Evolutionary conservation across 1,284 basidiomycete species (phyloP).

Genomic region (Malassezia brasiliensis): DNA sequence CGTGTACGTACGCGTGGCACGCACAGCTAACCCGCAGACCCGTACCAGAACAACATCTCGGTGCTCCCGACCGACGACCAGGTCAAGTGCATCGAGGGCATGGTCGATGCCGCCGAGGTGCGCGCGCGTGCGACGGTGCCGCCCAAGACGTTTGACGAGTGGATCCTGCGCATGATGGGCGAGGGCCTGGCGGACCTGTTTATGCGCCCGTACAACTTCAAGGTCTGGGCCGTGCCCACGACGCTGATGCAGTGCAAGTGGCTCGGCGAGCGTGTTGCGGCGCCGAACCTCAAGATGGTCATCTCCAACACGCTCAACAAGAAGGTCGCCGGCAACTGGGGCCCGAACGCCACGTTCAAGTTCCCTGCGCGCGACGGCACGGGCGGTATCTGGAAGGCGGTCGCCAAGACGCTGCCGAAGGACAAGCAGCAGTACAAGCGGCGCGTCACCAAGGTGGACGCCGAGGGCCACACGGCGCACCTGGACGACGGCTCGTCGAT

Average conservation of each 20-base stretch:
- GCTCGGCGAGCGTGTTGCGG: slow-evolving; percentile 55
- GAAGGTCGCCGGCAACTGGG: slow-evolving; percentile 54
- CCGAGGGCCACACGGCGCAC: slow-evolving; percentile 48
- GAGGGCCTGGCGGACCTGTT: slow-evolving; percentile 53
- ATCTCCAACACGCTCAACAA: slow-evolving; percentile 53
- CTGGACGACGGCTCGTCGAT: slow-evolving; percentile 51
- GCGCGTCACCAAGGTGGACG: slow-evolving; percentile 50
- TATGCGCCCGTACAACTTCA: slow-evolving; percentile 56
- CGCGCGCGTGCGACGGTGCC: slow-evolving; percentile 47
- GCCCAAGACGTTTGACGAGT: slow-evolving; percentile 51
- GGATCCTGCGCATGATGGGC: slow-evolving; percentile 54
- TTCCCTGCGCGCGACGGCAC: slow-evolving; percentile 54
- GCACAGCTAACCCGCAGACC: slow-evolving; percentile 17
- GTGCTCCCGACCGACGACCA: slow-evolving; percentile 52
- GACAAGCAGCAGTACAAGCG: slow-evolving; percentile 50
- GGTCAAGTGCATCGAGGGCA: slow-evolving; percentile 53
- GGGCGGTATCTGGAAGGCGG: slow-evolving; percentile 55
- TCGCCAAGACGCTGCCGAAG: slow-evolving; percentile 51
- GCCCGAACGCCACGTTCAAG: slow-evolving; percentile 54
- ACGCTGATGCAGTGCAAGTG: slow-evolving; percentile 55
- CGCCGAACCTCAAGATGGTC: slow-evolving; percentile 52
- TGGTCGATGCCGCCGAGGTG: slow-evolving; percentile 50
- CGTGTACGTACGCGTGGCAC: slow-evolving; percentile 38
- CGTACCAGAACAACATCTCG: slow-evolving; percentile 54
- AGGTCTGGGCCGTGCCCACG: slow-evolving; percentile 55